Evolutionary conservation across 441 rosid species (phyloP).

Genomic region (Populus tomentosa): DNA sequence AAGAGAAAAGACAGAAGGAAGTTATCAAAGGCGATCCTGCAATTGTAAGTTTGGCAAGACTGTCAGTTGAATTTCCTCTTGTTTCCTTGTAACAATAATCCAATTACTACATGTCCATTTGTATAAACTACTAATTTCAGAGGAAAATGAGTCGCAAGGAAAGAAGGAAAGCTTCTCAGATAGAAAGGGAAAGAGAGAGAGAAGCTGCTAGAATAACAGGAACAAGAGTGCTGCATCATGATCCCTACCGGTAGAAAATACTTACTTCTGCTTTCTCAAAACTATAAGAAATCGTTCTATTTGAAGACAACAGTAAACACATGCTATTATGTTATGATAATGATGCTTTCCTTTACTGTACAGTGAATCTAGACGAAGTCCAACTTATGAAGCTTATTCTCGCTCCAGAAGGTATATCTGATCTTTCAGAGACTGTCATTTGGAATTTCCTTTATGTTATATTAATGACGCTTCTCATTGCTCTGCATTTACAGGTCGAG

Average conservation of each 20-base stretch:
- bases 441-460: constrained; percentile 5
- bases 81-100: background rate
- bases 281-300: background rate
- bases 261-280: background rate
- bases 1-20: constrained; percentile 90
- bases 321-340: constrained; percentile 10
- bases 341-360: constrained; percentile 10
- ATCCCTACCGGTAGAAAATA: constrained; percentile 78
- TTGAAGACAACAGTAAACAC: background rate
- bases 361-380: constrained; percentile 91
- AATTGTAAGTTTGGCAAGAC: constrained; percentile 53
- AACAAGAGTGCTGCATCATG: constrained; percentile 62
- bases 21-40: constrained; percentile 97
- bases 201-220: constrained; percentile 68
- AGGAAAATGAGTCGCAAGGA: constrained; percentile 94
- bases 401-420: constrained; percentile 63
- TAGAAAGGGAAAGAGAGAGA: constrained; percentile 86
- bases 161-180: constrained; percentile 91
- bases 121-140: constrained; percentile 36
- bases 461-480: constrained; percentile 8
- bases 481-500: constrained; percentile 44
- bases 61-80: constrained; percentile 3
- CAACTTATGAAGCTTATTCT: constrained; percentile 93
- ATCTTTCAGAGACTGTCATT: constrained; percentile 6
- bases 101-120: constrained; percentile 5